Evolutionary conservation across 108 stramenopile species (phyloP).

Genomic region (Pseudonitzschia multiseries): DNA sequence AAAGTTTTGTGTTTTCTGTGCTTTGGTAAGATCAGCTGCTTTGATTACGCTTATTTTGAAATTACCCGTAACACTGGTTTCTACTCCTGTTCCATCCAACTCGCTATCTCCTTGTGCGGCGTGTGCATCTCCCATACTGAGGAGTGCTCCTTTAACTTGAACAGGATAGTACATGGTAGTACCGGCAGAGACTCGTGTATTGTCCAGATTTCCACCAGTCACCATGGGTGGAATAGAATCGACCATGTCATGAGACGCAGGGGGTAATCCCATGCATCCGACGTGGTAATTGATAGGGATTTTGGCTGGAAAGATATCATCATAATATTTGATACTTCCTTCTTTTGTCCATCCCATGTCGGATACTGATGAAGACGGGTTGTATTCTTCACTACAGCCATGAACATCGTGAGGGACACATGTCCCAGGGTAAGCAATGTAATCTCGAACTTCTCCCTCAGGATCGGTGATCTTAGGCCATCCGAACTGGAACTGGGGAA

Average conservation of each 20-base stretch:
- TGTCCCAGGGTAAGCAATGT: conserved; percentile 47
- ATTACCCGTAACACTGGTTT: conserved; percentile 39
- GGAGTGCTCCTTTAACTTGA: conserved; percentile 57
- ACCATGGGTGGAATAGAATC: conserved; percentile 50
- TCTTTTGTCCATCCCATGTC: conserved; percentile 36
- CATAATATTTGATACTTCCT: conserved; percentile 36
- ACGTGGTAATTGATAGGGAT: conserved; percentile 48
- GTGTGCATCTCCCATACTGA: conserved; percentile 78
- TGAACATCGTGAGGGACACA: conserved; percentile 43
- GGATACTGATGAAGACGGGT: not conserved
- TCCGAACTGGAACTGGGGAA: conserved; percentile 43
- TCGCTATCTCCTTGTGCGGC: conserved; percentile 76
- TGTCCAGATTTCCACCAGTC: conserved; percentile 72
- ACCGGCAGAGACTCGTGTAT: conserved; percentile 62
- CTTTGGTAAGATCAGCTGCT: conserved; percentile 30
- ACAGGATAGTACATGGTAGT: conserved; percentile 76
- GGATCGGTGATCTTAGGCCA: conserved; percentile 46
- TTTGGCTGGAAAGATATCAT: conserved; percentile 30
- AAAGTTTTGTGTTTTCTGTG: conserved; percentile 35
- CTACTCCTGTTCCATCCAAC: conserved; percentile 44
- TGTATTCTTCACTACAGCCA: conserved; percentile 7
- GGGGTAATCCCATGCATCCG: conserved; percentile 47
- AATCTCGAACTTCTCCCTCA: conserved; percentile 35
- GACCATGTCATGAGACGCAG: conserved; percentile 42
- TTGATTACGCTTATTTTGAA: conserved; percentile 42